Base-by-base conservation (phyloP, 2,329 filamentous ascomycete species). In the Stachybotrys chartarum region DNA sequence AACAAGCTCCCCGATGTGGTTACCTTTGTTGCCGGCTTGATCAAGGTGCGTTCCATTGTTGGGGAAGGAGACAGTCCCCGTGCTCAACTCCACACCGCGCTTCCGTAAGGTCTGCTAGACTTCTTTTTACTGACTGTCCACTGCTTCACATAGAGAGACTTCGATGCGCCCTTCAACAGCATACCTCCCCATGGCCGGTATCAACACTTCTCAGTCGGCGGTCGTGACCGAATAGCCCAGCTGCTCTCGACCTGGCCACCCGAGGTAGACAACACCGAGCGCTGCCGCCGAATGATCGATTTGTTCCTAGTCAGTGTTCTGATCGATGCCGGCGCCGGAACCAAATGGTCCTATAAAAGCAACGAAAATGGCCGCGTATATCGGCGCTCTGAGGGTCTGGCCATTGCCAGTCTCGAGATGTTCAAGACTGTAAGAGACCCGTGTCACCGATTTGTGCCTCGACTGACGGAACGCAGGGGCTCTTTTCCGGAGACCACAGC, bases 291-390 rank as follows among this genome's bases (percentile, higher is more conserved):
- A 59, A 73, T 93, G 58, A 80, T 93, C 57, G 89, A 92, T 63
- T 79, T 93, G 42, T 92, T 91, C 72, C 75, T 91, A 47, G 68
- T 94, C 59, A 93, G 90, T 52, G 90, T 94, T 7, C 76, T 95
- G 52, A 79, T 95, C 8, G 90, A 95, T 67, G 90, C 94, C 5
- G 94, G 94, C 46, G 91, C 94, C 2, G 94, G 94, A 46, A 93
- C 85, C 3, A 81, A 84, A 61, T 99, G 94, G 94, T 87, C 85
- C 62, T 99, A 96, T 75, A 94, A 90, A 76, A 96, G 91, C 68
- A 86, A 86, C 59, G 91, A 96, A 67, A 95, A 91, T 60, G 91
- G 90, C 55, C 87, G 86, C 59, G 72, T 88, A 46, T 97, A 93
- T 72, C 80, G 84, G 53, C 85, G 94, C 52, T 96, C 91, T 58